A percentile compares a stretch with the other conserved stretches of the same genome.
These are phyloP conservation scores for Lipomyces starkeyi DNA, from an alignment of 805 yeast genomes.

Conservation along the genomic window DNA sequence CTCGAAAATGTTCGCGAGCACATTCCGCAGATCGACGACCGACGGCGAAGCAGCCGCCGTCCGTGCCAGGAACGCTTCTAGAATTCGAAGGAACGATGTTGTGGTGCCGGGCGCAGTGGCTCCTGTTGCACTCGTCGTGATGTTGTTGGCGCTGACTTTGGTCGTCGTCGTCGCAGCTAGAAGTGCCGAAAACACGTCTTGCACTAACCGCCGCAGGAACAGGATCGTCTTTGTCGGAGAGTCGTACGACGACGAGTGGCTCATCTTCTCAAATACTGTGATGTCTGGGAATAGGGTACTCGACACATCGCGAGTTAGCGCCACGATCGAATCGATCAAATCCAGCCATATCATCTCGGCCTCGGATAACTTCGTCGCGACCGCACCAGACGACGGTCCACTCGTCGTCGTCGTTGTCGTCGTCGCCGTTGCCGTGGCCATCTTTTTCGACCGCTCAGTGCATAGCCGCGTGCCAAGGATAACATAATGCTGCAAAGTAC, in stretches of 20 bases:
- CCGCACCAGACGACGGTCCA: background rate
- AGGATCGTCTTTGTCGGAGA: constrained; percentile 36
- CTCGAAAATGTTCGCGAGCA: constrained; percentile 37
- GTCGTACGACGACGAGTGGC: constrained; percentile 34
- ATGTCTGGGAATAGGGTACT: constrained; percentile 33
- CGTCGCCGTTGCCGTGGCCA: background rate
- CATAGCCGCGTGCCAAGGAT: constrained; percentile 35
- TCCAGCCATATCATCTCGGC: constrained; percentile 35
- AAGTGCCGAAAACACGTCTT: constrained; percentile 39
- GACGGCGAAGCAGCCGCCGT: constrained; percentile 38
- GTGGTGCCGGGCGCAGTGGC: background rate
- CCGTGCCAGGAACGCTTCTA: constrained; percentile 33
- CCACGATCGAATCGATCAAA: constrained; percentile 35
- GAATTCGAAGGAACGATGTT: constrained; percentile 26
- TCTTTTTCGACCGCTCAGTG: constrained; percentile 30
- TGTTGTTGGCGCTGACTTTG: constrained; percentile 6
- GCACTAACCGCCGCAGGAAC: constrained; percentile 36
- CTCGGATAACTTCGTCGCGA: constrained; percentile 18
- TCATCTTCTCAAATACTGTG: constrained; percentile 30
- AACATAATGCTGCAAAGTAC: constrained; percentile 34
- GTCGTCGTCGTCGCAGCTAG: constrained; percentile 34
- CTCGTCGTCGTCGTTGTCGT: background rate
- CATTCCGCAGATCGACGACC: constrained; percentile 35
- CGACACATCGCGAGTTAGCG: constrained; percentile 35
- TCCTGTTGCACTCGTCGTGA: constrained; percentile 10